Conservation (phyloP, 2,329 filamentous ascomycete species). For the Periconia sp. region DNA sequence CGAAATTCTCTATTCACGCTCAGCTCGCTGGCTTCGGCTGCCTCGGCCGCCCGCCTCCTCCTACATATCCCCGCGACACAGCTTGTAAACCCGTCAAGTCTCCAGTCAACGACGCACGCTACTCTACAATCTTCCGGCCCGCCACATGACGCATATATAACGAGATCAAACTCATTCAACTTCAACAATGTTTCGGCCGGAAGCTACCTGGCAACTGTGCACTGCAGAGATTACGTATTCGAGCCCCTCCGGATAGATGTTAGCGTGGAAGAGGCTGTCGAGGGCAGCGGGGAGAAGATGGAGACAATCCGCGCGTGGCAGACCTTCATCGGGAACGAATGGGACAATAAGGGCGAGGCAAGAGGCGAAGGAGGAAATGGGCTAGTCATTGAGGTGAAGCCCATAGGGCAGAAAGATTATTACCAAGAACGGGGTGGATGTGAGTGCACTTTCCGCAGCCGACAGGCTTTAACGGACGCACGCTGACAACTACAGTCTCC, state of each 20-base stretch:
- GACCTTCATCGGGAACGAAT: conserved; percentile 87
- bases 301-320: conserved; percentile 73
- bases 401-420: conserved; percentile 71
- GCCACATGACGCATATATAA: conserved; percentile 66
- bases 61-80: conserved; percentile 58
- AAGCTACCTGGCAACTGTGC: conserved; percentile 82
- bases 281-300: conserved; percentile 37
- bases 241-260: conserved; percentile 83
- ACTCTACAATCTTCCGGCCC: conserved; percentile 67
- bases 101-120: conserved; percentile 65
- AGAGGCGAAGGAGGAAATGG: conserved; percentile 53
- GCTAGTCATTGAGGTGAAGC: conserved; percentile 65
- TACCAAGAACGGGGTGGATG: conserved; percentile 78
- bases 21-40: conserved; percentile 49
- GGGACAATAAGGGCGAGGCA: conserved; percentile 80
- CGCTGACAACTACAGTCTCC: conserved; percentile 63
- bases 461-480: background rate
- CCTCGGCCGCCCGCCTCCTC: conserved; percentile 53
- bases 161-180: conserved; percentile 71
- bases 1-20: conserved; percentile 44
- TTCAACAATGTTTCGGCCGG: conserved; percentile 75
- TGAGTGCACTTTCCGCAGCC: conserved; percentile 54
- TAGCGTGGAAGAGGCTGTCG: conserved; percentile 31
- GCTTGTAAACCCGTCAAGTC: conserved; percentile 52
- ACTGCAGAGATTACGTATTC: conserved; percentile 77